Evolutionary conservation across 2,329 filamentous ascomycete species (phyloP).

Genomic region (Xylaria polymorpha): DNA sequence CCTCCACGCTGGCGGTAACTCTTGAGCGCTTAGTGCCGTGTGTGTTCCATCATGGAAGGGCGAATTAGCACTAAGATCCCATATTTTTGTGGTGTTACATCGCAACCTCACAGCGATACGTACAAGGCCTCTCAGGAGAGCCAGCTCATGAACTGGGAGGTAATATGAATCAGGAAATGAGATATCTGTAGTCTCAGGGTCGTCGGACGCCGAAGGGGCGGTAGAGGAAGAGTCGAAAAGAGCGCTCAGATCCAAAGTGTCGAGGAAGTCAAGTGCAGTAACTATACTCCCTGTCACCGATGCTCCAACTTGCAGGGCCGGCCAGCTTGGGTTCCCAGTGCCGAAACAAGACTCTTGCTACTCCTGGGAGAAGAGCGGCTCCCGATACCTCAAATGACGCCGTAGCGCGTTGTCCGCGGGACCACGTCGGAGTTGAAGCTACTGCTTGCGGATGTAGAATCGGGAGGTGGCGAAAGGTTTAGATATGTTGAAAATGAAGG

Average conservation of each 20-base stretch:
- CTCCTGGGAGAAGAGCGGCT: constrained; percentile 3
- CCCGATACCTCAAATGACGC: background rate
- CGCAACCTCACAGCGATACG: constrained; percentile 62
- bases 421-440: background rate
- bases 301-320: background rate
- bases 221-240: constrained; percentile 19
- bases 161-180: constrained; percentile 60
- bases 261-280: background rate
- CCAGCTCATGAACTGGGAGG: constrained; percentile 61
- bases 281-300: background rate
- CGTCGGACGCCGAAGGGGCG: constrained; percentile 12
- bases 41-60: constrained; percentile 55
- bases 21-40: constrained; percentile 48
- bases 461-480: background rate
- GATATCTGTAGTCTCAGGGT: constrained; percentile 34
- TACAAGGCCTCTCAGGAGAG: constrained; percentile 59
- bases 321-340: background rate
- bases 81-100: constrained; percentile 54
- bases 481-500: constrained; percentile 1
- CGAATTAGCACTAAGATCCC: constrained; percentile 59
- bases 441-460: constrained; percentile 1
- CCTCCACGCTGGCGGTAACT: constrained; percentile 60
- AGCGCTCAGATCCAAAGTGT: constrained; percentile 10
- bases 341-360: background rate
- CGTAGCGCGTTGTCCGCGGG: background rate